These are phyloP conservation scores for Prunus armeniaca DNA, from an alignment of 306 rosid species.

Conservation along the genomic window DNA sequence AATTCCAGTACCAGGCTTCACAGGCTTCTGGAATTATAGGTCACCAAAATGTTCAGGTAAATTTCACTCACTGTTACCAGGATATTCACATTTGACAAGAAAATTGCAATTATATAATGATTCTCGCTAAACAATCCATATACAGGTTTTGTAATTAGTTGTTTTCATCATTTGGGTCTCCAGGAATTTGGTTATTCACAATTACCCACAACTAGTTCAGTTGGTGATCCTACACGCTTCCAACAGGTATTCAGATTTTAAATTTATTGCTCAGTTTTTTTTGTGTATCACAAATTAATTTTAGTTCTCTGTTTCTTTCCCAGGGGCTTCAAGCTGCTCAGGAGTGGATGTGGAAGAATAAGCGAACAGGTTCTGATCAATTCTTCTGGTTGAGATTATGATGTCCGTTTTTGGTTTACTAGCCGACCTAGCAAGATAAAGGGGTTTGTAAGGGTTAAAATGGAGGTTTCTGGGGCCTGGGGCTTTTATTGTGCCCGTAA, in stretches of 20 bases:
- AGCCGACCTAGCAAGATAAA: neutral
- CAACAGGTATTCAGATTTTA: conserved; percentile 39
- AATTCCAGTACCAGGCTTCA: conserved; percentile 58
- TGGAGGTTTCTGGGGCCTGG: neutral
- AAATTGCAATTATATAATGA: neutral
- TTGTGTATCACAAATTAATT: conserved; percentile 11
- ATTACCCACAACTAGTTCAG: conserved; percentile 33
- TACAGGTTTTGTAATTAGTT: neutral
- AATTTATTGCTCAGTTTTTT: neutral
- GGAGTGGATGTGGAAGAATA: conserved; percentile 86
- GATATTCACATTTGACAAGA: neutral
- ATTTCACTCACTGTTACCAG: neutral
- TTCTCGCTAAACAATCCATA: neutral
- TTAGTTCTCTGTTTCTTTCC: conserved; percentile 20
- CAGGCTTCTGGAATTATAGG: conserved; percentile 57
- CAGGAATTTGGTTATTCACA: conserved; percentile 61
- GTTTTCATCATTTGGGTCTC: conserved; percentile 16
- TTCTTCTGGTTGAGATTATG: conserved; percentile 13
- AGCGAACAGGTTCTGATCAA: conserved; percentile 63
- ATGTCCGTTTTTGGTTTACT: neutral
- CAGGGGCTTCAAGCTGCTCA: conserved; percentile 67
- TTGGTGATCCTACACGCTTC: conserved; percentile 51
- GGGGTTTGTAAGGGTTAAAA: neutral
- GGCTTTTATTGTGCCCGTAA: neutral
- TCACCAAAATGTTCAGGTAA: conserved; percentile 71